These are phyloP conservation scores for Brassica nigra DNA, from an alignment of 345 rosid genomes.

Conservation along the genomic window DNA sequence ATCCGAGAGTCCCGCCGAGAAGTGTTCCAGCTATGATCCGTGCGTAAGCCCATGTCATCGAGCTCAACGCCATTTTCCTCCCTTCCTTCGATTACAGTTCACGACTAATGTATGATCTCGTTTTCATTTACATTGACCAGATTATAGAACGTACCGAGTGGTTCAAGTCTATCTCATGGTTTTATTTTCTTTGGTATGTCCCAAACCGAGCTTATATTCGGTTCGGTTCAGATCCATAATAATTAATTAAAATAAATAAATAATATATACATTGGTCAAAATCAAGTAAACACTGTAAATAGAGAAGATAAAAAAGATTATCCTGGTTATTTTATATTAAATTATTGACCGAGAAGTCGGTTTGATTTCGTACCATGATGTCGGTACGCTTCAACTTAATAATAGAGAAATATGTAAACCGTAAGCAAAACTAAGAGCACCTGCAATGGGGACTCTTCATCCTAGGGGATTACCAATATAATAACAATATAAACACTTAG, in stretches of 20 bases:
- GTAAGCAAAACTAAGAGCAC: neutral
- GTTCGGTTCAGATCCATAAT: neutral
- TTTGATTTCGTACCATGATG: neutral
- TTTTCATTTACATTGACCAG: neutral
- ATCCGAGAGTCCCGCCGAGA: slow-evolving; percentile 73
- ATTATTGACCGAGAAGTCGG: neutral
- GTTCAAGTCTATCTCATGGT: neutral
- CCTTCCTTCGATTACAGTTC: neutral
- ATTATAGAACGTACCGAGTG: neutral
- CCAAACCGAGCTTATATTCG: neutral
- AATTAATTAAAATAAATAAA: neutral
- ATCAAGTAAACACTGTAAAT: neutral
- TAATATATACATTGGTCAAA: neutral
- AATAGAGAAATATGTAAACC: neutral
- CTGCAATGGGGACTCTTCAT: too few relatives aligned
- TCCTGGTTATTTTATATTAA: neutral
- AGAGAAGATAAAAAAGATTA: neutral
- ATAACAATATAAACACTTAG: too few relatives aligned
- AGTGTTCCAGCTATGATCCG: slow-evolving; percentile 82
- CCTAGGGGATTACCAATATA: too few relatives aligned
- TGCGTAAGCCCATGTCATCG: slow-evolving; percentile 67
- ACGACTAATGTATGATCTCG: neutral
- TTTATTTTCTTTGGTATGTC: neutral
- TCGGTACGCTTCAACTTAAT: neutral
- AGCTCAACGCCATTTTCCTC: slow-evolving; percentile 49